These are phyloP conservation scores for Tolypocladium capitatum DNA, from an alignment of 2,329 filamentous ascomycete species.

Conservation along the genomic window DNA sequence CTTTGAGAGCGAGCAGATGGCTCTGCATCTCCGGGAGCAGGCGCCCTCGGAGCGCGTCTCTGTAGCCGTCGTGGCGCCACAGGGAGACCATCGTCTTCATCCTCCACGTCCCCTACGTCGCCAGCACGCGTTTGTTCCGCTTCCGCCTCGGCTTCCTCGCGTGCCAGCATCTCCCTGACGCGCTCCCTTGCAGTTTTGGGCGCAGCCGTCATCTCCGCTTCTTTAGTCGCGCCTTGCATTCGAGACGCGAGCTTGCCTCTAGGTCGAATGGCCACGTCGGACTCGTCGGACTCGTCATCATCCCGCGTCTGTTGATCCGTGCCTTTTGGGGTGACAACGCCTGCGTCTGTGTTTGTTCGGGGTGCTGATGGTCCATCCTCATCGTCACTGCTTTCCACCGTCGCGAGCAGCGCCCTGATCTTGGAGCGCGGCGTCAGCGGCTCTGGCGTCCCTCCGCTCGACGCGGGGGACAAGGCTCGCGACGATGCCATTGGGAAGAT, in stretches of 20 bases:
- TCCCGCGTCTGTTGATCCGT: conserved; percentile 6
- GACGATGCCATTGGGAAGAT: conserved; percentile 32
- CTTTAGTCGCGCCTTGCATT: conserved; percentile 32
- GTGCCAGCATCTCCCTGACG: conserved; percentile 28
- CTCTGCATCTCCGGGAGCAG: conserved; percentile 15
- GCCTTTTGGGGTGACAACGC: not conserved
- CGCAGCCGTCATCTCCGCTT: conserved; percentile 4
- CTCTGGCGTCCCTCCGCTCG: conserved; percentile 26
- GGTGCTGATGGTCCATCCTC: conserved; percentile 15
- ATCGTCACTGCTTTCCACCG: conserved; percentile 36
- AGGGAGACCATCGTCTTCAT: conserved; percentile 28
- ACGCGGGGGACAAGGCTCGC: conserved; percentile 30
- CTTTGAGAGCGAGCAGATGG: conserved; percentile 15
- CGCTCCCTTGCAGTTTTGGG: conserved; percentile 25
- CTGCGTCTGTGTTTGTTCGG: not conserved
- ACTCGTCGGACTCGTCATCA: conserved; percentile 32
- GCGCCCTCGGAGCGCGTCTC: conserved; percentile 20
- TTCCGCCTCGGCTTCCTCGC: conserved; percentile 11
- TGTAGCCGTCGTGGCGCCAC: conserved; percentile 26
- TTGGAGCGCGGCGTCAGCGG: conserved; percentile 40
- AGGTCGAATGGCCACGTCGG: conserved; percentile 31
- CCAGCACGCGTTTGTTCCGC: conserved; percentile 15
- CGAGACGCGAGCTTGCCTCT: conserved; percentile 51
- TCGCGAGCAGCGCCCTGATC: conserved; percentile 38
- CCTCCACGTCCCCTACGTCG: conserved; percentile 18